Evolutionary conservation across 306 rosid genomes (phyloP), one percentile per base, ranked within the genome.

Genomic region (Castanospermum australe): DNA sequence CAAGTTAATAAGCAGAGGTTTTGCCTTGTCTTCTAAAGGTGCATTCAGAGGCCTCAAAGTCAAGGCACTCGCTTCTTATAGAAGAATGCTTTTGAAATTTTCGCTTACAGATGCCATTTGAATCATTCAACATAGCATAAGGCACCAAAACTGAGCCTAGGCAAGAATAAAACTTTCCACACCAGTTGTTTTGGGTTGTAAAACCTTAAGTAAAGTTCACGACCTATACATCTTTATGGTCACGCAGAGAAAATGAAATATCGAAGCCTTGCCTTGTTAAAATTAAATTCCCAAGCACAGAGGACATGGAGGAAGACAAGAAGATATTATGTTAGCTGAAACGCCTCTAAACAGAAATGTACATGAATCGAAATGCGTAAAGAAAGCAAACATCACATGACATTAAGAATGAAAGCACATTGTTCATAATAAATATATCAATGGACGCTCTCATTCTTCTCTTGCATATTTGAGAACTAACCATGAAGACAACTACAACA

Each of bases 211-310:
- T 28, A 76, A 76, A 44, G 8, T 50, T 7, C 25, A 76, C n/a
- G 7, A 39, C 78, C 79, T 30, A 20, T 25, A 66, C 15, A 5
- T 76, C 36, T 47, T 36, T 15, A 38, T 25, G 69, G 63, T 67
- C 86, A 82, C 33, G 65, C 68, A 78, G 39, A 80, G 76, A 64
- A 12, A 18, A 64, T 57, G 83, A 56, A 75, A 22, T 5, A 50
- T n/a, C 59, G 78, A 74, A 81, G 39, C 55, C 76, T 77, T 84
- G 77, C 76, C 78, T 76, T 74, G 57, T 33, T 36, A 59, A 79
- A 84, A 88, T 70, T 72, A 79, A 84, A 88, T 70, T 72, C 73
- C 42, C 66, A 76, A 81, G 86, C 82, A 82, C 81, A 25, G 74
- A 84, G 77, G 28, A 75, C 87, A 83, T 86, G 93, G 55, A 59